phyloP scores from a whole-genome alignment of 495 filamentous ascomycete genomes.

The Lepraria neglecta region DNA sequence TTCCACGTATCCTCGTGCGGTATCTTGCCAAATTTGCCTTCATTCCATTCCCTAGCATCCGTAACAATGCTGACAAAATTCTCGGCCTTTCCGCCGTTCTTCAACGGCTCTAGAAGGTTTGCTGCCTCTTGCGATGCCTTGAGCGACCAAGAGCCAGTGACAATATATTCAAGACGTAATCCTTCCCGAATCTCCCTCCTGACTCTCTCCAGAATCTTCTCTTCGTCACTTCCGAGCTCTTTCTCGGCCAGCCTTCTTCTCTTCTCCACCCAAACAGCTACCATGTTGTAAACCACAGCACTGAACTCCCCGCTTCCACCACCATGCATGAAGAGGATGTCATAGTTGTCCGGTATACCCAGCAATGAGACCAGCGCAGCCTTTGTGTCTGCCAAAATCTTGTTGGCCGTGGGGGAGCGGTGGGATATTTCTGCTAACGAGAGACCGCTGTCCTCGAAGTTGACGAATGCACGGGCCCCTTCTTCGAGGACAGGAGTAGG shows the following conservation, averaged over 20 bases:
- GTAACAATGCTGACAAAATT: constrained; percentile 70
- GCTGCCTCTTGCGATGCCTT: constrained; percentile 86
- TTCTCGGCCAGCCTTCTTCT: constrained; percentile 39
- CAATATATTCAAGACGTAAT: constrained; percentile 78
- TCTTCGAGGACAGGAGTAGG: constrained; percentile 65
- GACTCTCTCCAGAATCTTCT: constrained; percentile 54
- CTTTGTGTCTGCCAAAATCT: constrained; percentile 61
- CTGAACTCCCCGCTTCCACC: constrained; percentile 78
- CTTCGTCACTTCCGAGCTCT: constrained; percentile 40
- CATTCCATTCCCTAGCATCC: constrained; percentile 61
- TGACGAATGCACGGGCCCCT: constrained; percentile 67
- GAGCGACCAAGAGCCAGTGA: constrained; percentile 88
- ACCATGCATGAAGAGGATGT: constrained; percentile 73
- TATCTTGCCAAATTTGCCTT: constrained; percentile 85
- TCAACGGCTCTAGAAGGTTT: constrained; percentile 58
- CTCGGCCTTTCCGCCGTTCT: constrained; percentile 21
- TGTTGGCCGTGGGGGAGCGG: constrained; percentile 66
- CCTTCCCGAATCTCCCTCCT: constrained; percentile 56
- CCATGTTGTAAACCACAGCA: constrained; percentile 73
- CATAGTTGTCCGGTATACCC: constrained; percentile 70
- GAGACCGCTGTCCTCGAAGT: constrained; percentile 74
- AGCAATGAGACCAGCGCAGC: constrained; percentile 58
- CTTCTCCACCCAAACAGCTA: constrained; percentile 71
- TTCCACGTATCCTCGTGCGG: constrained; percentile 70
- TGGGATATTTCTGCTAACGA: constrained; percentile 81